Percentiles rank a stretch among this genome's conserved stretches.
phyloP scores from a whole-genome alignment of 2,329 filamentous ascomycete genomes.

The Coleophoma eucalyptorum region DNA sequence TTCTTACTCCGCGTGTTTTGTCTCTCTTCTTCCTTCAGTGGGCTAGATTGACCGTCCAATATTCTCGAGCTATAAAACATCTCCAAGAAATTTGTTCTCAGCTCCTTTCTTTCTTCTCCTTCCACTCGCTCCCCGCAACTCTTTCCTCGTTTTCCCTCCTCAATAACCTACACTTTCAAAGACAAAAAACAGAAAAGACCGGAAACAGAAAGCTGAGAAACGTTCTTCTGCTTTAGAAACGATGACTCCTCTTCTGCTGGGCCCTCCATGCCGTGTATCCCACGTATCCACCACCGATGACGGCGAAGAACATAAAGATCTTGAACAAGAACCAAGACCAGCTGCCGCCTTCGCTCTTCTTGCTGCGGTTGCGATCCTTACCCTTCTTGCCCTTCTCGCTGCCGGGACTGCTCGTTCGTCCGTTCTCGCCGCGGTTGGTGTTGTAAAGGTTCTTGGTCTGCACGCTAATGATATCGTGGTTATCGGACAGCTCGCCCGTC shows the following conservation, averaged over 20 bases:
- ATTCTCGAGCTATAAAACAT: too few relatives aligned
- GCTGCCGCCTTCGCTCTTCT: constrained; percentile 36
- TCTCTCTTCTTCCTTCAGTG: too few relatives aligned
- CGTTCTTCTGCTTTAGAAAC: constrained; percentile 18
- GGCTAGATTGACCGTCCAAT: too few relatives aligned
- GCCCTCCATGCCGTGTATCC: constrained; percentile 81
- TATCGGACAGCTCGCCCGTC: constrained; percentile 94
- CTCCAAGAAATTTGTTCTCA: too few relatives aligned
- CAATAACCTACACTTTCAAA: too few relatives aligned
- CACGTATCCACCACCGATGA: constrained; percentile 72
- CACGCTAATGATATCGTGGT: constrained; percentile 93
- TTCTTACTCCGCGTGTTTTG: too few relatives aligned
- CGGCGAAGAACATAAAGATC: constrained; percentile 69
- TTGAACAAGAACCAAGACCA: constrained; percentile 77
- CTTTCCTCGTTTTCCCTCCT: too few relatives aligned
- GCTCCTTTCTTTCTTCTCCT: too few relatives aligned
- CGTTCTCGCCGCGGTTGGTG: constrained; percentile 35
- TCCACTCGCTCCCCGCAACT: too few relatives aligned
- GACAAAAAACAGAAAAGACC: too few relatives aligned
- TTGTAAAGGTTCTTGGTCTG: constrained; percentile 86
- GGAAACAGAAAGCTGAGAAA: too few relatives aligned
- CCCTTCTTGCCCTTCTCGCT: constrained; percentile 21
- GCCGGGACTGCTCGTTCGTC: constrained; percentile 31
- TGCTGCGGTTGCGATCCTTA: constrained; percentile 24
- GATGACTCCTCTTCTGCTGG: constrained; percentile 24